Evolutionary conservation across 495 filamentous ascomycete genomes (phyloP).

Genomic region (Podospora appendiculata): DNA sequence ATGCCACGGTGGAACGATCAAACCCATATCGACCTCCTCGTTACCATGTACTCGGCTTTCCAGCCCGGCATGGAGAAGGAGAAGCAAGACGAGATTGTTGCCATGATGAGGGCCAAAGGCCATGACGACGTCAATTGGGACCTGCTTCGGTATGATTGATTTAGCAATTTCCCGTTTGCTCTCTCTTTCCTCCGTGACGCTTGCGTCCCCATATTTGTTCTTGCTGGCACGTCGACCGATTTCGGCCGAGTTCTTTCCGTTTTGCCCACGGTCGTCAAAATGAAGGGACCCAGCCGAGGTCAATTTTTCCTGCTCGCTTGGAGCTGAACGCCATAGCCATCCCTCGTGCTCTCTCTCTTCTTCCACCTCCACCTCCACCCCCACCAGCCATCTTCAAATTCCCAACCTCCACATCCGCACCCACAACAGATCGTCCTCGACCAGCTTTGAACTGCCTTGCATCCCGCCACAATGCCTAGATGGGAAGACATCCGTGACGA

Average conservation of each 20-base stretch:
- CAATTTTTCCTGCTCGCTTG: too few relatives aligned
- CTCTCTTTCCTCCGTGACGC: neutral
- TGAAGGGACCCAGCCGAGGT: too few relatives aligned
- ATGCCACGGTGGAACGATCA: constrained; percentile 13
- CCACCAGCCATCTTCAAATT: neutral
- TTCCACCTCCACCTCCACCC: too few relatives aligned
- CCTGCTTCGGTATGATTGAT: constrained; percentile 9
- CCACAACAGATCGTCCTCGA: neutral
- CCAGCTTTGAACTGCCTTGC: neutral
- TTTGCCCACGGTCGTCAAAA: too few relatives aligned
- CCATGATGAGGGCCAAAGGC: neutral
- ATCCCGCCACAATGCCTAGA: constrained; percentile 7
- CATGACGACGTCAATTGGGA: constrained; percentile 10
- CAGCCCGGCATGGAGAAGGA: neutral
- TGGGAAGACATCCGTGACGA: constrained; percentile 25
- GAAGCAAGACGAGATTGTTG: neutral
- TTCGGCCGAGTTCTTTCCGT: too few relatives aligned
- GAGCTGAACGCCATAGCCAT: too few relatives aligned
- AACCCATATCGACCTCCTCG: constrained; percentile 1
- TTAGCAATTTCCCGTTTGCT: neutral
- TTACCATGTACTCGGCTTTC: constrained; percentile 1
- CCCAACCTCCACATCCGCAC: neutral
- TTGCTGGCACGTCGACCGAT: too few relatives aligned
- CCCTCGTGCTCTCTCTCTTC: too few relatives aligned
- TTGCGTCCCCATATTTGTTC: too few relatives aligned